A percentile compares a stretch with the other conserved stretches of the same genome.
phyloP scores from a whole-genome alignment of 2,329 filamentous ascomycete species.

The Colletotrichum noveboracense region DNA sequence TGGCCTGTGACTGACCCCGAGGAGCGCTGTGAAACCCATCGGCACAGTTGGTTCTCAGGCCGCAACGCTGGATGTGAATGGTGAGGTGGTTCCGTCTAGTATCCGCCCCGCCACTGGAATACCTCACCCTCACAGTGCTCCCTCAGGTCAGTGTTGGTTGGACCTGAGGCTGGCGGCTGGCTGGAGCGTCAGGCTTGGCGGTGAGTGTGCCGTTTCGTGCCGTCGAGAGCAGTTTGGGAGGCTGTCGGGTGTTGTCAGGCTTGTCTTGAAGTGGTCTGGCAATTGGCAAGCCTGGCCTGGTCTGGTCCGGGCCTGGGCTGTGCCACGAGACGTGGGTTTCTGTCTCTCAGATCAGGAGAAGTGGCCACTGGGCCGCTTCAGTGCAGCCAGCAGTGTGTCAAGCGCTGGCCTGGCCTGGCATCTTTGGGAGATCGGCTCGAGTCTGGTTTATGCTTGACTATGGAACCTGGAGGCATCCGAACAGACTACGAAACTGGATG shows the following conservation, averaged over 20 bases:
- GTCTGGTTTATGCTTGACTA: conserved; percentile 18
- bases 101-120: background rate
- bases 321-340: background rate
- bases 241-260: background rate
- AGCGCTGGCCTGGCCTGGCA: background rate
- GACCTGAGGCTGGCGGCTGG: background rate
- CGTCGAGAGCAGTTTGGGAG: background rate
- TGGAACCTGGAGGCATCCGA: conserved; percentile 12
- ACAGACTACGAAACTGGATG: conserved; percentile 5
- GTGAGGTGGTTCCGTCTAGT: background rate
- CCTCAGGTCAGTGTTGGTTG: background rate
- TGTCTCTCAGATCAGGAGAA: background rate
- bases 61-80: background rate
- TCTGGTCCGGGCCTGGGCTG: background rate
- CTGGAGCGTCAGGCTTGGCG: conserved; percentile 8
- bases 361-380: background rate
- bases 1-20: conserved; percentile 5
- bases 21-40: conserved; percentile 12
- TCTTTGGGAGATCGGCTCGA: conserved; percentile 2
- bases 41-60: conserved; percentile 10
- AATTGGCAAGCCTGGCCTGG: conserved; percentile 6
- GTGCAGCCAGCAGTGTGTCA: background rate
- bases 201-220: background rate
- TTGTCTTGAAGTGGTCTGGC: conserved; percentile 4
- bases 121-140: background rate